Conservation (phyloP, 768 basidiomycete species). For the Mycena capillaripes region DNA sequence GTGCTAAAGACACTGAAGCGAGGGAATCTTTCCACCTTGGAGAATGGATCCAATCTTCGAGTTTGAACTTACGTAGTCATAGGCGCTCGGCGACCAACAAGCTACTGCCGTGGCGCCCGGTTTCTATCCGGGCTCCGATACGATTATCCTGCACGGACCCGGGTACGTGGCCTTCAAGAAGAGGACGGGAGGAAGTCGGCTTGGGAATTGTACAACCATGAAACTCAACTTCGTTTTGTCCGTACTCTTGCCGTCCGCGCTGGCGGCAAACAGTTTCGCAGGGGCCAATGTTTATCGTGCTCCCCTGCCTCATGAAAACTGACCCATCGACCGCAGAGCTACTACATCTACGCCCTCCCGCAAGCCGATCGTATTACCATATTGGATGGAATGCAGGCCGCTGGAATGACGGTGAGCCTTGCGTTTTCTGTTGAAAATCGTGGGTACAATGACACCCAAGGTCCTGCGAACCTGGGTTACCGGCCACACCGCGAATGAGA, state of each 20-base stretch:
- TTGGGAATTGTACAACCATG: no score
- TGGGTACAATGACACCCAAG: neutral
- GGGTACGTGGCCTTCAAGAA: no score
- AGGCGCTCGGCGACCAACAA: no score
- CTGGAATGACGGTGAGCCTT: neutral
- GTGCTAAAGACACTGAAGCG: no score
- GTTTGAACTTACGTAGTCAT: no score
- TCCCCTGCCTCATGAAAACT: neutral
- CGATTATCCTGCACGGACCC: no score
- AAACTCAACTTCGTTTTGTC: neutral
- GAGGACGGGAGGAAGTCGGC: no score
- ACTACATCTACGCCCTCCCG: slow-evolving; percentile 2
- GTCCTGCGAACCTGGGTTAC: neutral
- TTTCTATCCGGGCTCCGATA: no score
- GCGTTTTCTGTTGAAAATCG: neutral
- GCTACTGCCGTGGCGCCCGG: no score
- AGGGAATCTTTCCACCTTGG: no score
- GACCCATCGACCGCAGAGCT: neutral
- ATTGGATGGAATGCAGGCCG: neutral
- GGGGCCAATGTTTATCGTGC: neutral
- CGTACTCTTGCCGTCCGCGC: neutral
- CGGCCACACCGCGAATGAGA: neutral
- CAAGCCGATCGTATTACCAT: neutral
- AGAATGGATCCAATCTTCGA: no score
- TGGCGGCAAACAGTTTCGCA: neutral